Conservation (phyloP, 495 filamentous ascomycete genomes). For the Extremus antarcticus region DNA sequence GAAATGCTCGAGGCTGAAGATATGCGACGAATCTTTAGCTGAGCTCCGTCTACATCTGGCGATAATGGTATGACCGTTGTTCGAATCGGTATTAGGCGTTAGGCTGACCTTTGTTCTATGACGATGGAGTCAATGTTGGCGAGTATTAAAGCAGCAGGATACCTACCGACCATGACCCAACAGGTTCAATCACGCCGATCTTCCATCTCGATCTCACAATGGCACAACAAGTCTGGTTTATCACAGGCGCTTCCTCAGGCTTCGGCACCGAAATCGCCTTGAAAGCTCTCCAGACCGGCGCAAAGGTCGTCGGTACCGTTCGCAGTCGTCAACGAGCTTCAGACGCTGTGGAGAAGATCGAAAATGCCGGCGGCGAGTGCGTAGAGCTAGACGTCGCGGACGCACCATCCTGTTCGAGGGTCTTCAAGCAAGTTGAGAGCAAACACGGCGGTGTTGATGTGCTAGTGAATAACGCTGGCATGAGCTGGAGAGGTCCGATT, state of each 20-base stretch:
- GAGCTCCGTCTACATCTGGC: too few relatives aligned
- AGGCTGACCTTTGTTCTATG: too few relatives aligned
- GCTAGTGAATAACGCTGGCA: neutral
- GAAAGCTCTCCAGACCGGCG: neutral
- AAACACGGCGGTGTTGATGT: neutral
- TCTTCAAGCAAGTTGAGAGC: neutral
- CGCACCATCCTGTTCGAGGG: neutral
- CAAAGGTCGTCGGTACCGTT: neutral
- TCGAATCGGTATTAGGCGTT: too few relatives aligned
- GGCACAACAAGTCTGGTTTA: too few relatives aligned
- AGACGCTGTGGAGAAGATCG: neutral
- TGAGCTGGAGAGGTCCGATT: neutral
- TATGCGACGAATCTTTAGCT: too few relatives aligned
- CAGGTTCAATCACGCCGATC: too few relatives aligned
- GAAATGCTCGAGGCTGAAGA: too few relatives aligned
- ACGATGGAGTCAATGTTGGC: too few relatives aligned
- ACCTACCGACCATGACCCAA: too few relatives aligned
- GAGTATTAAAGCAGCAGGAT: too few relatives aligned
- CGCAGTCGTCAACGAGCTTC: neutral
- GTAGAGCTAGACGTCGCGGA: neutral
- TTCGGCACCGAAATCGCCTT: slow-evolving; percentile 1
- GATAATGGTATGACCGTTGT: too few relatives aligned
- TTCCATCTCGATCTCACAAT: too few relatives aligned
- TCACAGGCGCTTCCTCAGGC: slow-evolving; percentile 6
- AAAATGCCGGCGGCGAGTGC: neutral